Base-by-base conservation (phyloP, 371 early-diverging fungal genomes). In the Circinella minor region DNA sequence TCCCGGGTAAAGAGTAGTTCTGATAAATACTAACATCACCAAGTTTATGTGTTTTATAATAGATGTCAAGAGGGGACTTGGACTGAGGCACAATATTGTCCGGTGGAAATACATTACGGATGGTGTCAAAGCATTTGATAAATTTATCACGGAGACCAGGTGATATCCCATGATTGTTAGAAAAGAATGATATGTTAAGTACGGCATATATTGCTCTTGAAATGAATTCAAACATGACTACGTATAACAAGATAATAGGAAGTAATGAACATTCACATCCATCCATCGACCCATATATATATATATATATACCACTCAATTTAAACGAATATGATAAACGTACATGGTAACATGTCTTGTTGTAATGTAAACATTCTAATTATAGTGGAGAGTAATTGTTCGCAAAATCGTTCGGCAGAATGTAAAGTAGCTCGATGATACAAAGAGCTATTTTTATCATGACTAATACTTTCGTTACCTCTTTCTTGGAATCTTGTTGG, bases 21-120 rank as follows among this genome's bases (percentile, higher is more conserved):
- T 66, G 37, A 36, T 66, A 66, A 18, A 59, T 36, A 6, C 38
- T 13, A 1, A 47, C 13, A 14, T 43, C 67, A 38, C 18, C 36
- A 4, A 47, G 34, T 11, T 39, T 4, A 9, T 59, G 14, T 5
- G 55, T 46, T 0, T 36, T 39, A 27, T 43, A 36, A 47, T 38
- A 66, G 10, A 49, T n/a, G 10, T 36, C 7, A 18, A 66, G 17
- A 8, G 67, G 67, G 4, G 67, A 66, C 7, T 55, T 55, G 11
- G 59, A 48, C 13, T 43, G 20, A 9, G 67, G 67, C 1, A 66
- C 59, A 9, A 34, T 37, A 47, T 59, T 54, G n/a, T 66, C 67
- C 3, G 34, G 17, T 1, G 59, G 67, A 10, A 66, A 59, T 7
- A 43, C 37, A 37, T 38, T 14, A 1, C 10, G 9, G 5, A 63